Evolutionary conservation across 495 filamentous ascomycete species (phyloP).

Genomic region (Apiosordaria backusii): DNA sequence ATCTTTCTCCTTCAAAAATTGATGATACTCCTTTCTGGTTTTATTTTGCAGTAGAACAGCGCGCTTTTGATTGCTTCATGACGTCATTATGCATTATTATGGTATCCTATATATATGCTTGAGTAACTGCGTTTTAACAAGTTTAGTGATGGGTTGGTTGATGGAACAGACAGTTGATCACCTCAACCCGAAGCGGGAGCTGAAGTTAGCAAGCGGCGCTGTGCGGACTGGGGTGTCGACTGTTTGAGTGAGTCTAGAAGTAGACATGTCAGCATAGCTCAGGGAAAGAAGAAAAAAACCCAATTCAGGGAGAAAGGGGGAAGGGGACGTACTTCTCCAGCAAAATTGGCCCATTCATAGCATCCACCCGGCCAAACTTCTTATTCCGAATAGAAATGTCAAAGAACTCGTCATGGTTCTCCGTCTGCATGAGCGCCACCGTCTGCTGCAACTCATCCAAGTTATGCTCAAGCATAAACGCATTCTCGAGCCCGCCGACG

Average conservation of each 20-base stretch:
- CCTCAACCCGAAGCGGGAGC: conserved; percentile 67
- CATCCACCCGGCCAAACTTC: conserved; percentile 92
- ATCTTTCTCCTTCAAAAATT: neutral
- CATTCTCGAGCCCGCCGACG: conserved; percentile 74
- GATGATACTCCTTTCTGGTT: neutral
- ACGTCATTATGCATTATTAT: neutral
- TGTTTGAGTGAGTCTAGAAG: conserved; percentile 56
- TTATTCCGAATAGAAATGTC: conserved; percentile 80
- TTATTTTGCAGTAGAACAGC: neutral
- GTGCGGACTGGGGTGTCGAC: conserved; percentile 56
- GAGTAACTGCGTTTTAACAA: neutral
- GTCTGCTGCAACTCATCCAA: conserved; percentile 93
- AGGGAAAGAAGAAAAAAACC: conserved; percentile 34
- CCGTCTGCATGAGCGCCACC: conserved; percentile 74
- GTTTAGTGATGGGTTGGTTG: neutral
- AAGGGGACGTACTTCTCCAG: conserved; percentile 69
- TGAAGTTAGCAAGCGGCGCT: conserved; percentile 63
- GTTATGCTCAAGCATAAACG: conserved; percentile 74
- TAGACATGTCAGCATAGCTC: neutral
- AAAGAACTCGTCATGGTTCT: conserved; percentile 92
- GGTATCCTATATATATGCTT: no score
- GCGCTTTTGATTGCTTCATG: neutral
- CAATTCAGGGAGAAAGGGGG: neutral
- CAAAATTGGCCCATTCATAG: conserved; percentile 75
- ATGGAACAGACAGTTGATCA: conserved; percentile 25